These are phyloP conservation scores for Oryza coarctata DNA, from an alignment of 176 grass and related monocot genomes.

Conservation along the genomic window DNA sequence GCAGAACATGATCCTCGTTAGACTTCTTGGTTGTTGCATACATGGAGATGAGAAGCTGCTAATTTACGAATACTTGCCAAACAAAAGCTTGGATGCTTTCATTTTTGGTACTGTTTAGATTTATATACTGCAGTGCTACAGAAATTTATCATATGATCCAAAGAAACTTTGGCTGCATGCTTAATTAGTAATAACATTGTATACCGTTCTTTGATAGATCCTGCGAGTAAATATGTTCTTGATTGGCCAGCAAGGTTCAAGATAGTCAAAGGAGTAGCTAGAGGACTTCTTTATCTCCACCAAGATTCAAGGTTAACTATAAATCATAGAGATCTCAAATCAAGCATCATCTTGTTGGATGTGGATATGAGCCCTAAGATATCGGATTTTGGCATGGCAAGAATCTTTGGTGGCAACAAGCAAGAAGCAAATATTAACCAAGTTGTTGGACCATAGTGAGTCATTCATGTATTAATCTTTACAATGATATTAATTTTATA, in stretches of 20 bases:
- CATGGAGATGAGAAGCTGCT: constrained; percentile 53
- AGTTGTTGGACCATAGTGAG: constrained; percentile 64
- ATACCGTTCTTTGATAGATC: constrained; percentile 25
- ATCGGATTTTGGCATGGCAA: constrained; percentile 71
- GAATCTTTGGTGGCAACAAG: constrained; percentile 55
- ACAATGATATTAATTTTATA: neutral
- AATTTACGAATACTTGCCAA: constrained; percentile 40
- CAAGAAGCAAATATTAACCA: constrained; percentile 43
- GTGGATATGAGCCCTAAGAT: constrained; percentile 56
- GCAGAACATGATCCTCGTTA: constrained; percentile 47
- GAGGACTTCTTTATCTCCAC: constrained; percentile 71
- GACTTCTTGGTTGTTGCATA: constrained; percentile 46
- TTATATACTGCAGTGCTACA: no score
- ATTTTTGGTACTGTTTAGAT: constrained; percentile 30
- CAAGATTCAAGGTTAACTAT: constrained; percentile 59
- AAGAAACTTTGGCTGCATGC: neutral
- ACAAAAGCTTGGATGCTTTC: constrained; percentile 44
- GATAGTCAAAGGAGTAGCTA: constrained; percentile 57
- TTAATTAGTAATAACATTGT: neutral
- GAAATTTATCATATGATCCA: neutral
- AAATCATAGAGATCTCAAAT: constrained; percentile 51
- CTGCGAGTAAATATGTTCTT: constrained; percentile 20
- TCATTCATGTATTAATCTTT: neutral
- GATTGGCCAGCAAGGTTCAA: constrained; percentile 51
- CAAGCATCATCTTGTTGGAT: constrained; percentile 62